These are phyloP conservation scores for Garcia nutans DNA, from an alignment of 345 rosid species.

Conservation along the genomic window DNA sequence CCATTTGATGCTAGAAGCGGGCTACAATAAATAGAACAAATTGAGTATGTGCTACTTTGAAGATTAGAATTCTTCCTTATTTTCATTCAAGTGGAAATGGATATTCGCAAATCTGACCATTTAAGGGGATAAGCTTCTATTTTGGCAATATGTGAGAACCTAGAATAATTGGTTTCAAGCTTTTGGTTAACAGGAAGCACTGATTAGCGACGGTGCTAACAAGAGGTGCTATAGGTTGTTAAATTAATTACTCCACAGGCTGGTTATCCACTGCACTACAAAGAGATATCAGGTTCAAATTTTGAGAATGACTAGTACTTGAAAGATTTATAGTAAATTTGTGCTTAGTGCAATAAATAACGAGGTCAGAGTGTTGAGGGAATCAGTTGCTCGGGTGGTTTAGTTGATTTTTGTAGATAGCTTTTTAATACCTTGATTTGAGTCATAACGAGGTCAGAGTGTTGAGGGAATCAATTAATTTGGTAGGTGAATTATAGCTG, in stretches of 20 bases:
- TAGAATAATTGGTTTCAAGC: neutral
- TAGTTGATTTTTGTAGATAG: neutral
- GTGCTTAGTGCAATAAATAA: neutral
- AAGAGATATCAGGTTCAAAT: neutral
- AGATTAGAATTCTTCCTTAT: neutral
- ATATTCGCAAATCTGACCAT: neutral
- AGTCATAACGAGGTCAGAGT: too few relatives aligned
- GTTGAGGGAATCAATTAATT: too few relatives aligned
- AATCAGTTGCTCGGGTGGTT: neutral
- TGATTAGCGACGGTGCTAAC: conserved; percentile 5
- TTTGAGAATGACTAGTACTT: neutral
- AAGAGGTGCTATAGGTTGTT: conserved; percentile 2
- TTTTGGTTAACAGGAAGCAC: conserved; percentile 8
- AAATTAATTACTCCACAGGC: neutral
- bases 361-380: neutral
- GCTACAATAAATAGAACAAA: conserved; percentile 38
- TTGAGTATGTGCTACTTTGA: conserved; percentile 14
- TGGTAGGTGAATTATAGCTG: too few relatives aligned
- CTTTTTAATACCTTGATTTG: neutral
- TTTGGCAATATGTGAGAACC: neutral
- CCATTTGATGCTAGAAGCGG: conserved; percentile 74
- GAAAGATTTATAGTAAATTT: neutral
- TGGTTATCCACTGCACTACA: conserved; percentile 1
- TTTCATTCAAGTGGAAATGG: neutral
- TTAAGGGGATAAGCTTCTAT: neutral